These are phyloP conservation scores for Periconia sp. DNA, from an alignment of 2,329 filamentous ascomycete genomes.

Conservation along the genomic window DNA sequence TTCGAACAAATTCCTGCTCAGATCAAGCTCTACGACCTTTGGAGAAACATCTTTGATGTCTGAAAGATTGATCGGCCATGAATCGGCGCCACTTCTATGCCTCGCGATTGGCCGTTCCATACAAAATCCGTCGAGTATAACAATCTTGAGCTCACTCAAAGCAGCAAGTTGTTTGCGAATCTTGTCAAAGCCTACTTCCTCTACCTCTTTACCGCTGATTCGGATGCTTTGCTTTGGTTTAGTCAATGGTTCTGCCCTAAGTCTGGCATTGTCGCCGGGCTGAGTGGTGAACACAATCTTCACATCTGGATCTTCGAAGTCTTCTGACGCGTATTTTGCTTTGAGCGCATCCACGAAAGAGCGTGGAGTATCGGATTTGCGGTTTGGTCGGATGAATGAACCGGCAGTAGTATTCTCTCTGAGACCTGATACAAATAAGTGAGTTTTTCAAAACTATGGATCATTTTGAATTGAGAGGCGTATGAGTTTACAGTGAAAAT, in stretches of 20 bases:
- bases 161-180: slow-evolving; percentile 77
- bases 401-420: slow-evolving; percentile 69
- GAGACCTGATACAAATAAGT: slow-evolving; percentile 50
- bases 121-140: slow-evolving; percentile 77
- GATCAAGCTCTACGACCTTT: slow-evolving; percentile 71
- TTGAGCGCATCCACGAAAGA: slow-evolving; percentile 79
- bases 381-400: slow-evolving; percentile 82
- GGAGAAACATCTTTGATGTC: slow-evolving; percentile 61
- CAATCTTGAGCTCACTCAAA: slow-evolving; percentile 74
- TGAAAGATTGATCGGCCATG: slow-evolving; percentile 31
- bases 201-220: slow-evolving; percentile 79
- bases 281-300: slow-evolving; percentile 33
- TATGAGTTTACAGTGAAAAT: slow-evolving; percentile 76
- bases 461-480: not conserved
- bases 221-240: slow-evolving; percentile 58
- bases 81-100: slow-evolving; percentile 9
- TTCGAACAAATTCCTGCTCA: slow-evolving; percentile 82
- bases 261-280: slow-evolving; percentile 14
- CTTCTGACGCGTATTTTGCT: slow-evolving; percentile 77
- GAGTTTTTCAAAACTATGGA: not conserved
- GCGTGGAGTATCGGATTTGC: slow-evolving; percentile 66
- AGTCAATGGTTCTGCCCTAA: slow-evolving; percentile 17
- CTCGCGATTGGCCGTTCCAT: slow-evolving; percentile 51
- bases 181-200: slow-evolving; percentile 96
- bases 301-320: slow-evolving; percentile 39